These are phyloP conservation scores for Oryza coarctata DNA, from an alignment of 176 grass and related monocot species.

Conservation along the genomic window DNA sequence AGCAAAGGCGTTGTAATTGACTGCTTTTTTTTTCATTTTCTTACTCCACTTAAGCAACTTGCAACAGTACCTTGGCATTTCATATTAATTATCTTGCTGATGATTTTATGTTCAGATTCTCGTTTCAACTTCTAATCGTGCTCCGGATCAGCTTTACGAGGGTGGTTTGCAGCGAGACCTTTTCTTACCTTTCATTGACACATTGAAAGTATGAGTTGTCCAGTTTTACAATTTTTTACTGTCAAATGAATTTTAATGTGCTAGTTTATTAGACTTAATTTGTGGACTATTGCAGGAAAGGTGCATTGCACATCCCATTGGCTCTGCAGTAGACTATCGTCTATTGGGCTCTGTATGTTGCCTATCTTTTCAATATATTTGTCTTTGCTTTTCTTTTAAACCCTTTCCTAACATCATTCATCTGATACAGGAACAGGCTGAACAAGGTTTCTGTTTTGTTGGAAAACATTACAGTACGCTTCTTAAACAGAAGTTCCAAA, in stretches of 20 bases:
- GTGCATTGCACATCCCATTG: constrained; percentile 77
- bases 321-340: constrained; percentile 83
- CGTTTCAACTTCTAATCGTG: constrained; percentile 87
- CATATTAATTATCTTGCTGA: constrained; percentile 13
- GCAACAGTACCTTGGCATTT: constrained; percentile 26
- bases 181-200: constrained; percentile 86
- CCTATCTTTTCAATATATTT: neutral
- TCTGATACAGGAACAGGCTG: constrained; percentile 54
- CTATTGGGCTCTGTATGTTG: constrained; percentile 82
- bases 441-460: constrained; percentile 87
- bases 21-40: constrained; percentile 27
- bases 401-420: constrained; percentile 11
- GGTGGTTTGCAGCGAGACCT: constrained; percentile 64
- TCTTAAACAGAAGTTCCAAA: constrained; percentile 71
- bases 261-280: constrained; percentile 9
- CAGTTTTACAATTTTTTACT: constrained; percentile 14
- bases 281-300: constrained; percentile 61
- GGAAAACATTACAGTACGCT: constrained; percentile 56
- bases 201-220: constrained; percentile 67
- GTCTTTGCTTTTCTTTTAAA: neutral
- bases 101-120: constrained; percentile 61
- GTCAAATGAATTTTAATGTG: constrained; percentile 1
- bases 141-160: constrained; percentile 72
- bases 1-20: constrained; percentile 84
- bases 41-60: constrained; percentile 17